Evolutionary conservation across 345 rosid species (phyloP).

Genomic region (Toxicodendron radicans): DNA sequence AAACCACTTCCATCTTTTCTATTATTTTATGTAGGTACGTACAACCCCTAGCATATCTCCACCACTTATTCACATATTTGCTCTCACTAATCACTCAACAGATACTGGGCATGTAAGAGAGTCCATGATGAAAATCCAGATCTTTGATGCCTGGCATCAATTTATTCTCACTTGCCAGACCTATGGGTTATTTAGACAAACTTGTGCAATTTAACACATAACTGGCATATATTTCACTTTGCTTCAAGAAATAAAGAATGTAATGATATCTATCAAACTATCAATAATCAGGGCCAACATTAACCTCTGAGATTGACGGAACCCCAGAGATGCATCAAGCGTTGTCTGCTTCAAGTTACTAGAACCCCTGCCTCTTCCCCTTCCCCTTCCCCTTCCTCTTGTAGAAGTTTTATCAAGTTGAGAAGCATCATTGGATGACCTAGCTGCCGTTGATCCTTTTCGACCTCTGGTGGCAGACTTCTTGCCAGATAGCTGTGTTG

Average conservation of each 20-base stretch:
- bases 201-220: neutral
- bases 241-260: neutral
- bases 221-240: neutral
- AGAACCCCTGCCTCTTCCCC: conserved; percentile 62
- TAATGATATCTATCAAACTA: neutral
- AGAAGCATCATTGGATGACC: conserved; percentile 38
- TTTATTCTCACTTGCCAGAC: conserved; percentile 5
- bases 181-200: neutral
- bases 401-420: conserved; percentile 57
- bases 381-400: conserved; percentile 72
- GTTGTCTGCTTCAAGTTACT: conserved; percentile 82
- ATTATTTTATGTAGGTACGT: neutral
- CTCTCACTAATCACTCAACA: neutral
- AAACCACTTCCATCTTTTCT: neutral
- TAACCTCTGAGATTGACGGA: conserved; percentile 82
- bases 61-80: neutral
- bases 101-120: neutral
- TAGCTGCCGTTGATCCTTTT: conserved; percentile 51
- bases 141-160: neutral
- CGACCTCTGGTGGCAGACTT: conserved; percentile 54
- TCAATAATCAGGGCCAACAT: conserved; percentile 10
- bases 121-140: neutral
- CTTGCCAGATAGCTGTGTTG: conserved; percentile 47
- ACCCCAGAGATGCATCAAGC: conserved; percentile 69
- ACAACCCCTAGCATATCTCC: neutral